phyloP scores from a whole-genome alignment of 192 early-diverging fungal species.

The Dissophora ornata region DNA sequence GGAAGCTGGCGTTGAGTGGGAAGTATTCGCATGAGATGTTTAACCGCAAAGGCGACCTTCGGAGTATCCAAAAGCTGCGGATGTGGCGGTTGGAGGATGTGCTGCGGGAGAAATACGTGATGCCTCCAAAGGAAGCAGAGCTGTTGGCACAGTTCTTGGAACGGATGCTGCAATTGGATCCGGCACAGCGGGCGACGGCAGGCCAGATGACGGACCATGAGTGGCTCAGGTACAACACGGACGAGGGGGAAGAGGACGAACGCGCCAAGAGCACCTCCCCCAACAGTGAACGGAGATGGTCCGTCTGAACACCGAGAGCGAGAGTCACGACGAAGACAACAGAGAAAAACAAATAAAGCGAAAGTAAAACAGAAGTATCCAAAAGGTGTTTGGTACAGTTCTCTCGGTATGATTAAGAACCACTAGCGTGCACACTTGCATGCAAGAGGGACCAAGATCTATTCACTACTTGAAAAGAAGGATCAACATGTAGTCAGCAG shows the following conservation, averaged over 20 bases:
- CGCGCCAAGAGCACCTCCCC: neutral
- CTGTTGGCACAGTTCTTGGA: conserved; percentile 83
- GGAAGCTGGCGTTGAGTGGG: conserved; percentile 81
- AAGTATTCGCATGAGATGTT: conserved; percentile 90
- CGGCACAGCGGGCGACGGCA: conserved; percentile 66
- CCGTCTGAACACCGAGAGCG: conserved; percentile 6
- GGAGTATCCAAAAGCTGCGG: conserved; percentile 88
- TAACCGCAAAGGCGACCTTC: conserved; percentile 87
- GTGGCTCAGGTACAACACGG: conserved; percentile 57
- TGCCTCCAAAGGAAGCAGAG: conserved; percentile 73
- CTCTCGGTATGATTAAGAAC: too few relatives aligned
- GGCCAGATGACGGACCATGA: conserved; percentile 66
- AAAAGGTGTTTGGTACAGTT: too few relatives aligned
- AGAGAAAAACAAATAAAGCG: too few relatives aligned
- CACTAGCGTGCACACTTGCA: too few relatives aligned
- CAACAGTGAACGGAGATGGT: conserved; percentile 12
- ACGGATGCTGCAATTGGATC: conserved; percentile 82
- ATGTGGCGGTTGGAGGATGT: conserved; percentile 87
- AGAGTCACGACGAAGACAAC: too few relatives aligned
- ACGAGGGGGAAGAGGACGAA: neutral
- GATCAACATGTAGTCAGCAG: too few relatives aligned
- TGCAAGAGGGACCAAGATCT: too few relatives aligned
- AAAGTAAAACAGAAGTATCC: too few relatives aligned
- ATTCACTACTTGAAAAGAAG: too few relatives aligned
- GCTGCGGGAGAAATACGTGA: conserved; percentile 90